Evolutionary conservation across 805 yeast genomes (phyloP).

Genomic region (Kluyveromyces dobzhanskii): DNA sequence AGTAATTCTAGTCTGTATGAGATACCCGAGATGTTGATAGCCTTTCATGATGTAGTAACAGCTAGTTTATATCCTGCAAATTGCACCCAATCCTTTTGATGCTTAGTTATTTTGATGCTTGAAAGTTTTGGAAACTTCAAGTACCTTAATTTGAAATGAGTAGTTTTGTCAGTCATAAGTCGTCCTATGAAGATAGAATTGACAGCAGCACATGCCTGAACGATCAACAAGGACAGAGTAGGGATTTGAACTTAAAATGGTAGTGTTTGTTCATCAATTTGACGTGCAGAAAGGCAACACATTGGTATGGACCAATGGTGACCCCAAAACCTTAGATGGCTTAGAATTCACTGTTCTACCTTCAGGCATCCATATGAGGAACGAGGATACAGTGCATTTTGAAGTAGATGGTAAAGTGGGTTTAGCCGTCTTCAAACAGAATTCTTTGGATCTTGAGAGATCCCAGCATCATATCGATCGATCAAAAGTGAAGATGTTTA

Average conservation of each 20-base stretch:
- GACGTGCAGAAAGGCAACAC: conserved; percentile 28
- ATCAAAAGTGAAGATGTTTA: conserved; percentile 47
- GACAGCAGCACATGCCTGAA: too few species aligned
- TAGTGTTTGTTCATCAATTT: conserved; percentile 25
- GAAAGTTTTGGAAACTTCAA: too few species aligned
- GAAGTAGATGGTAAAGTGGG: conserved; percentile 27
- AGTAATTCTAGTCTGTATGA: neutral
- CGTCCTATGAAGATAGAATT: too few species aligned
- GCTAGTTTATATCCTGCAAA: too few species aligned
- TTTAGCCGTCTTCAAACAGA: conserved; percentile 43
- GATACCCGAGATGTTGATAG: too few species aligned
- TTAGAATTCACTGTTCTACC: conserved; percentile 62
- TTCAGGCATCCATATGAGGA: conserved; percentile 51
- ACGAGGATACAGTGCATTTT: conserved; percentile 48
- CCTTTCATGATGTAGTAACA: too few species aligned
- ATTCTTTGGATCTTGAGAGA: conserved; percentile 23
- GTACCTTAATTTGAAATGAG: too few species aligned
- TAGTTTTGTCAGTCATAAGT: too few species aligned
- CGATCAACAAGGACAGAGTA: too few species aligned
- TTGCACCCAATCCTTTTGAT: too few species aligned
- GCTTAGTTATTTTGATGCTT: too few species aligned
- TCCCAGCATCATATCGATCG: conserved; percentile 28
- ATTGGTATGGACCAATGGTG: conserved; percentile 20
- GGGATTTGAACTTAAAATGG: too few species aligned
- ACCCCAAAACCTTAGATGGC: conserved; percentile 27